Conservation (phyloP, 2,329 filamentous ascomycete species). For the Alternaria postmessia region DNA sequence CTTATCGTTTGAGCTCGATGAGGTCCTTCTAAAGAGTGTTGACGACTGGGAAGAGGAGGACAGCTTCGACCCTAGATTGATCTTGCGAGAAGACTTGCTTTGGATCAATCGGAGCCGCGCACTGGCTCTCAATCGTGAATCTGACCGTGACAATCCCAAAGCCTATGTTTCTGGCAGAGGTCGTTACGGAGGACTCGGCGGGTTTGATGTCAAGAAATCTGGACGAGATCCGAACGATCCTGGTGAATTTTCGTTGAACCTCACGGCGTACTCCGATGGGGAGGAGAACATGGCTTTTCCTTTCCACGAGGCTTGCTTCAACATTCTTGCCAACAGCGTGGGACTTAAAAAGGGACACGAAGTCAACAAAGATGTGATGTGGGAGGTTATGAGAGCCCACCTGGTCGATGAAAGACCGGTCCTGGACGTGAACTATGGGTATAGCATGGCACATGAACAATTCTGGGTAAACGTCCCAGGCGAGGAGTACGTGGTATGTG, state of each 20-base stretch:
- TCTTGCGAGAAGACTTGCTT: conserved; percentile 15
- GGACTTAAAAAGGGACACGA: conserved; percentile 4
- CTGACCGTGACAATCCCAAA: neutral
- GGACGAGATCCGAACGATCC: conserved; percentile 23
- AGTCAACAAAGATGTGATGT: conserved; percentile 27
- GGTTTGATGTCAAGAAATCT: conserved; percentile 1
- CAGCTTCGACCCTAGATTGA: conserved; percentile 23
- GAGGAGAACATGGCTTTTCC: conserved; percentile 16
- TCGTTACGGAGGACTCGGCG: conserved; percentile 18
- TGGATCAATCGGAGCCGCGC: conserved; percentile 23
- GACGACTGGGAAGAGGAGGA: no score
- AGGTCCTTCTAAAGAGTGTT: no score
- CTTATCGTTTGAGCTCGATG: neutral
- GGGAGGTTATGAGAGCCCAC: conserved; percentile 10
- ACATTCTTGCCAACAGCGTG: conserved; percentile 23
- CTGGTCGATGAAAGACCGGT: neutral
- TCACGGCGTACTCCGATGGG: neutral
- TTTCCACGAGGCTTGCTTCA: conserved; percentile 31
- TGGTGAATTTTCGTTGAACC: conserved; percentile 10
- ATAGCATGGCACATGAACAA: conserved; percentile 7
- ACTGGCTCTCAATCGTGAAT: conserved; percentile 24
- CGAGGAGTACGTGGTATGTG: conserved; percentile 27
- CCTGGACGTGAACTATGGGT: conserved; percentile 26
- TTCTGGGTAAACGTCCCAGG: conserved; percentile 24
- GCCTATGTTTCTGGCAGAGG: conserved; percentile 27